These are phyloP conservation scores for Arachnomyces sp. DNA, from an alignment of 2,329 filamentous ascomycete genomes.

Conservation along the genomic window DNA sequence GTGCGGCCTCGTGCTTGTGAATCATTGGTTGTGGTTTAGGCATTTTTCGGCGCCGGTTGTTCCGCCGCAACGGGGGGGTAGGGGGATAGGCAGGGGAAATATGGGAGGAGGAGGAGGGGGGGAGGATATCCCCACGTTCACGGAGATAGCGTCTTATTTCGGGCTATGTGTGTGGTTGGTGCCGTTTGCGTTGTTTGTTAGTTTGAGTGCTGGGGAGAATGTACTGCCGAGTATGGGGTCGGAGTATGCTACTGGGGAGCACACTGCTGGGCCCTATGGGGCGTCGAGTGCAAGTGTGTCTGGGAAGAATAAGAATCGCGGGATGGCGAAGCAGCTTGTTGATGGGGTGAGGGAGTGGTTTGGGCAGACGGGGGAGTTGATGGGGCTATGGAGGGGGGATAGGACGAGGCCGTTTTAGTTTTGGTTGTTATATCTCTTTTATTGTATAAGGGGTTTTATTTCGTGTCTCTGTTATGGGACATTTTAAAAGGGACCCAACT, in stretches of 20 bases:
- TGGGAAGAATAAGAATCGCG: conserved; percentile 42
- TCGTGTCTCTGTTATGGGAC: no score
- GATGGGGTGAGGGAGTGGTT: conserved; percentile 53
- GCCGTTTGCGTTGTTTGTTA: conserved; percentile 91
- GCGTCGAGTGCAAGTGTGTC: conserved; percentile 19
- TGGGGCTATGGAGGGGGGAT: conserved; percentile 56
- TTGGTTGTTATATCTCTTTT: neutral
- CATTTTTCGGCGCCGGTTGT: conserved; percentile 64
- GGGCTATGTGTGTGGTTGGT: conserved; percentile 95
- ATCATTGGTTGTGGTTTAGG: conserved; percentile 94
- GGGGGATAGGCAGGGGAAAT: conserved; percentile 24
- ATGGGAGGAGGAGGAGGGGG: no score
- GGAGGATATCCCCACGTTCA: conserved; percentile 63
- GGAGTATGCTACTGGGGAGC: conserved; percentile 55
- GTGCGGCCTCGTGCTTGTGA: conserved; percentile 74
- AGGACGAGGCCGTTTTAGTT: conserved; percentile 40
- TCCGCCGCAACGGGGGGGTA: conserved; percentile 13
- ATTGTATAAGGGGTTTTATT: neutral
- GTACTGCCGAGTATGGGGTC: conserved; percentile 87
- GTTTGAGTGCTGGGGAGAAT: conserved; percentile 86
- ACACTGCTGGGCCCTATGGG: conserved; percentile 10
- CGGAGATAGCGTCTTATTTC: conserved; percentile 92
- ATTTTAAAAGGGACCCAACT: no score
- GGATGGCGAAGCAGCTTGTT: conserved; percentile 57
- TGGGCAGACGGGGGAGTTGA: conserved; percentile 52